Base-by-base conservation (phyloP, 441 rosid species). In the Breynia disticha region DNA sequence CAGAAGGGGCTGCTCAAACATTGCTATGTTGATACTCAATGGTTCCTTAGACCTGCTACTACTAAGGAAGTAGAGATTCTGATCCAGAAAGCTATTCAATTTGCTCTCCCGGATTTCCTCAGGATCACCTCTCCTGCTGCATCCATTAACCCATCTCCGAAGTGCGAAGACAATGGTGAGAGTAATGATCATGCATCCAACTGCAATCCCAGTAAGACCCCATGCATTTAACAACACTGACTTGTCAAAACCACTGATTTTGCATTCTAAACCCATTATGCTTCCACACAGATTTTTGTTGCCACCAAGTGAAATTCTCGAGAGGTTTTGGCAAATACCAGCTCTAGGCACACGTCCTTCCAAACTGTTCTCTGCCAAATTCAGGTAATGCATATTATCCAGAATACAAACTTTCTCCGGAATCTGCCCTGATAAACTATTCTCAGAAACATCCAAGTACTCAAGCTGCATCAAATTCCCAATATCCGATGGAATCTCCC, bases 41-140 rank as follows among this genome's bases (percentile, higher is more conserved):
- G 97, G 95, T 60, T 88, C 98, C 67, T 60, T 80, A 5, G 97
- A 86, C 54, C 83, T 72, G 83, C 95, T 78, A 68, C 89, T 79
- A 35, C 76, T 79, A 32, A 77, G 55, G 69, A 74, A 82, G 57
- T 73, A 86, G 9, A 91, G 74, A 49, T 82, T 75, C 28, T 69
- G 81, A 55, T 79, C 85, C 1, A 73, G 52, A 50, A 75, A 84
- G 38, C 80, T 74, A 60, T 65, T 78, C 9, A 82, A 56, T 21
- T 83, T 76, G 58, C 75, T 74, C 54, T 73, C 95, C 59, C 78
- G 83, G 16, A 46, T 65, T 16, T 76, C 81, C 68, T 76, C 76
- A 1, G 68, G 44, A 52, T 75, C 82, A 55, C 67, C 57, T 2
- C 52, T 74, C 68, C 49, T 68, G 50, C 65, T 50, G 47, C 63